Base-by-base conservation (phyloP, 192 early-diverging fungal genomes). In the Diversispora eburnea region DNA sequence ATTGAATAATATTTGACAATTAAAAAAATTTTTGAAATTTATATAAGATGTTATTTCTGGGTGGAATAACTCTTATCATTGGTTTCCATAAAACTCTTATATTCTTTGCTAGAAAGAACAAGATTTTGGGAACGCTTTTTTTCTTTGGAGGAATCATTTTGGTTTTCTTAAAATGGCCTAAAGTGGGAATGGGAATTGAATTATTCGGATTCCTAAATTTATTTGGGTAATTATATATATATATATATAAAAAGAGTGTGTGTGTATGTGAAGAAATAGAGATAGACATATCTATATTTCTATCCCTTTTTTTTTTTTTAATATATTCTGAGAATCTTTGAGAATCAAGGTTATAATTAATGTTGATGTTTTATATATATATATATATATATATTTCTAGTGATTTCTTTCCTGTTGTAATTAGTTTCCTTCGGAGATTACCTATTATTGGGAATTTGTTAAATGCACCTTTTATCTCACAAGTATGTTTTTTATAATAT, bases 171-270 rank as follows among this genome's bases (percentile, higher is more conserved):
- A 92, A 93, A 78, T 94, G 92, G 90, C 92, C 97, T 39, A 84
- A 94, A 41, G 78, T 95, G 72, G 97, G 97, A 39, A 92, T 99
- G 56, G 41, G 89, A 39, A 84, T 98, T 56, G 97, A 99, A 76
- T 77, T 88, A 17, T 93, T 98, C 86, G 97, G 97, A 8, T 98
- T 99, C 77, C 85, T 99, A 67, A 99, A 99, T 77, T 80, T 99
- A 58, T 99, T 99, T 89, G 97, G 94, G 92, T 95, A 17, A 10
- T 4, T 54, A 54, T 4, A 13, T 10, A 4, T 13, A 86, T 33
- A 10, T 8, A 62, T 41, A 10, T 3, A 57, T 46, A 52, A 63
- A 47, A 8, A 52, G 13, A 33, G 25, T 1, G 25, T 1, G 25
- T 1, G 2, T 33, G 25, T 33, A 2, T 33, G 25, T 33, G 25